Conservation (phyloP, 176 grass and related monocot genomes). For the Oryza officinalis region DNA sequence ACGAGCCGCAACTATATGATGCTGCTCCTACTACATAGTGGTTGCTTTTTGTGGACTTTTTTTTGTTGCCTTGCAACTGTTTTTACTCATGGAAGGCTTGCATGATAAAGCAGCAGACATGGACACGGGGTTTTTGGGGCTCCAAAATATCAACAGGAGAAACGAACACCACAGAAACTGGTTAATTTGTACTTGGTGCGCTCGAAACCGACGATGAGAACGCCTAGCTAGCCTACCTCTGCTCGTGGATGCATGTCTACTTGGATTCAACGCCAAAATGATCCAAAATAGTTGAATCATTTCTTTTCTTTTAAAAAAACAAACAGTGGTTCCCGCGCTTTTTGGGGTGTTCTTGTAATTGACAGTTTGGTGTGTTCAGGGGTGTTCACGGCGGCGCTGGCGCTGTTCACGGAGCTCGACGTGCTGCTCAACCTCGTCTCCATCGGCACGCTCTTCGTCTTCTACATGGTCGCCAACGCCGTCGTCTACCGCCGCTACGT, state of each 20-base stretch:
- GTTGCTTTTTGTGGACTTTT: not conserved
- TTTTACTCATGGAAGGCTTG: not conserved
- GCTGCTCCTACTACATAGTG: not conserved
- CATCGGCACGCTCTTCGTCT: slow-evolving; percentile 99
- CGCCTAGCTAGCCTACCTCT: not conserved
- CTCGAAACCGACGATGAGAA: too few species aligned
- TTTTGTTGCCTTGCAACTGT: not conserved
- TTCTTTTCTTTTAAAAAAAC: too few species aligned
- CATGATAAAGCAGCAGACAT: not conserved
- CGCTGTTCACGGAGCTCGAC: slow-evolving; percentile 85
- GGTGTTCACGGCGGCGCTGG: slow-evolving; percentile 71
- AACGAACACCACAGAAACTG: not conserved
- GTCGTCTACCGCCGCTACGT: slow-evolving; percentile 88
- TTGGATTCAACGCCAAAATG: not conserved
- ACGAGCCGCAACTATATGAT: not conserved
- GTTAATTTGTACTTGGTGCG: not conserved
- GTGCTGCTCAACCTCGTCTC: slow-evolving; percentile 81
- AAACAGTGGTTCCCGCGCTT: not conserved
- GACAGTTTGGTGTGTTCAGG: slow-evolving; percentile 37
- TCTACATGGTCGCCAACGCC: slow-evolving; percentile 99
- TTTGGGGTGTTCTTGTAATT: not conserved
- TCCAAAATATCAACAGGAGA: not conserved
- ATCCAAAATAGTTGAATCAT: not conserved
- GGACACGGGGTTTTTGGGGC: not conserved
- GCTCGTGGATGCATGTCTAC: not conserved